phyloP scores from a whole-genome alignment of 371 early-diverging fungal genomes.

The Gilbertella persicaria region DNA sequence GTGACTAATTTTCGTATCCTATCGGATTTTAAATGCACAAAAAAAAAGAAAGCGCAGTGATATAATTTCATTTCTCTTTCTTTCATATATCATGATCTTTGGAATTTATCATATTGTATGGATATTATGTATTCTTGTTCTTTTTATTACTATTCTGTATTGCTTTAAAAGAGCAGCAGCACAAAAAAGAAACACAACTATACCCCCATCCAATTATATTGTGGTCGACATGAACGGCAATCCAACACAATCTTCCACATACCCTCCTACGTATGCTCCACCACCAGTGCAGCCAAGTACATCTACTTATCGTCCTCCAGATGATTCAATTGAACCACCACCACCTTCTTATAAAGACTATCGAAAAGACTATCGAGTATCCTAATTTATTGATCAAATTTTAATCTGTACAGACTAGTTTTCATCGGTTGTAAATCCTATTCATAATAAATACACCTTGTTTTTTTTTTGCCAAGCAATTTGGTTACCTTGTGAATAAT shows the following conservation, averaged over 20 bases:
- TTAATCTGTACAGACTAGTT: constrained; percentile 17
- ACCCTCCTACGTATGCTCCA: constrained; percentile 8
- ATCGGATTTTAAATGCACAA: no score
- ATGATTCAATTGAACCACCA: constrained; percentile 15
- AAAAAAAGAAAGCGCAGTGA: no score
- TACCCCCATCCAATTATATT: neutral
- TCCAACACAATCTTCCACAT: neutral
- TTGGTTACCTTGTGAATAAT: constrained; percentile 21
- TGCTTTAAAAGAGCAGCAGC: neutral
- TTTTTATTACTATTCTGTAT: neutral
- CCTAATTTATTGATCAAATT: constrained; percentile 19
- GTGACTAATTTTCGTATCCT: no score
- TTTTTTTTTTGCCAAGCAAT: neutral
- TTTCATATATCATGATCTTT: neutral
- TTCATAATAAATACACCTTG: neutral
- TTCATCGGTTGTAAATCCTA: constrained; percentile 21
- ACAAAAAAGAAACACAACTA: neutral
- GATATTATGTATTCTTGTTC: neutral
- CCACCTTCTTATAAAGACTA: constrained; percentile 36
- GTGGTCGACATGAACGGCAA: constrained; percentile 19
- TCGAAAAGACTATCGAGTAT: constrained; percentile 25
- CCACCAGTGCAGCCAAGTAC: neutral
- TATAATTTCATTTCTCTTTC: no score
- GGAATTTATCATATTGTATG: neutral
- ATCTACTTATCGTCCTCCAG: constrained; percentile 13